Conservation (phyloP, 306 rosid species). For the Vachellia pachyceras region DNA sequence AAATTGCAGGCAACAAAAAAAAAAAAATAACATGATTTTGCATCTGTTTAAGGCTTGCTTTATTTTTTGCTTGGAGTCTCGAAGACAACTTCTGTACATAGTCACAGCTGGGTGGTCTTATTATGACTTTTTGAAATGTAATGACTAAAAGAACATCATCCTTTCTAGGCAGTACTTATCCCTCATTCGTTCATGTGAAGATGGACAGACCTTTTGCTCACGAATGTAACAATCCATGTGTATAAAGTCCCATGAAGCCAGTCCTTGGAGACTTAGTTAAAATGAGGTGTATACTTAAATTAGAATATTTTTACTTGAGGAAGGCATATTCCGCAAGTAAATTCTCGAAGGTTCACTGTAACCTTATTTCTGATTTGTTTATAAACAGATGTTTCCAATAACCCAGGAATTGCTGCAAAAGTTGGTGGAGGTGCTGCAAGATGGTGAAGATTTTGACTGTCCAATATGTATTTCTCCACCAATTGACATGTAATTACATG, state of each 20-base stretch:
- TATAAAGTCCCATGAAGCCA: not conserved
- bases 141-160: not conserved
- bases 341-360: not conserved
- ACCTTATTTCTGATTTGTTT: constrained; percentile 23
- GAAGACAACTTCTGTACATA: not conserved
- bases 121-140: not conserved
- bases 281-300: not conserved
- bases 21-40: not conserved
- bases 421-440: constrained; percentile 70
- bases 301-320: not conserved
- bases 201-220: not conserved
- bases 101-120: not conserved
- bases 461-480: constrained; percentile 81
- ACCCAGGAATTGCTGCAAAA: constrained; percentile 71
- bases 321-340: not conserved
- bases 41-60: not conserved
- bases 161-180: not conserved
- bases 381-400: constrained; percentile 69
- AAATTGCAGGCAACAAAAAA: not conserved
- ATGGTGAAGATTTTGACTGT: constrained; percentile 86
- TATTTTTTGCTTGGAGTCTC: not conserved
- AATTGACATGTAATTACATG: constrained; percentile 62
- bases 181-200: not conserved
- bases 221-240: not conserved
- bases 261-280: not conserved